A percentile compares a stretch with the other conserved stretches of the same genome.
Conservation (phyloP, 2,329 filamentous ascomycete genomes). For the Talaromyces sp. region DNA sequence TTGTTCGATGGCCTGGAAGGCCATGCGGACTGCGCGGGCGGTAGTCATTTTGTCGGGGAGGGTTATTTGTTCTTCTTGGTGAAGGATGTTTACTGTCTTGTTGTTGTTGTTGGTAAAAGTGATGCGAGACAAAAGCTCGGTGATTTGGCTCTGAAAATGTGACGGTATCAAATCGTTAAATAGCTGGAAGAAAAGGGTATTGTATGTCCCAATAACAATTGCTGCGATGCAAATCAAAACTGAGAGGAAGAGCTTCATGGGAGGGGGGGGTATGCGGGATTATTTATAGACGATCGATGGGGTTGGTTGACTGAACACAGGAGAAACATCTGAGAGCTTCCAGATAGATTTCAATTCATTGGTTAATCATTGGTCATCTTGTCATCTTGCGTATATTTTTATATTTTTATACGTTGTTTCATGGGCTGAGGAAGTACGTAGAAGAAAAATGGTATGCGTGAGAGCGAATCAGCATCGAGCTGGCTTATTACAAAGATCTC, state of each 20-base stretch:
- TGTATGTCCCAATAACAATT: conserved; percentile 22
- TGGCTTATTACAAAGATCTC: conserved; percentile 14
- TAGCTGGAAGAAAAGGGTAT: background rate
- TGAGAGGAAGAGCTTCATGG: conserved; percentile 35
- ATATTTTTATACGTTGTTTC: background rate
- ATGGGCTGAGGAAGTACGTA: background rate
- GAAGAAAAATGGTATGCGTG: background rate
- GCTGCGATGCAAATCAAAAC: conserved; percentile 36
- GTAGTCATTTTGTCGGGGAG: conserved; percentile 55
- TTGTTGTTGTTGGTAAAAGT: too few species aligned
- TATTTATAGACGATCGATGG: conserved; percentile 28
- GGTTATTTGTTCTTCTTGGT: conserved; percentile 1
- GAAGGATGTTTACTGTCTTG: background rate
- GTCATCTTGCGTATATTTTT: background rate
- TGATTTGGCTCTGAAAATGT: background rate
- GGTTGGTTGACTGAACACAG: conserved; percentile 18
- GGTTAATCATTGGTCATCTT: background rate
- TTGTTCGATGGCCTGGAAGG: conserved; percentile 79
- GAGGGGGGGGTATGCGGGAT: conserved; percentile 16
- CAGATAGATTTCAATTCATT: background rate
- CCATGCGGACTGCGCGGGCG: conserved; percentile 71
- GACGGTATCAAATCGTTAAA: background rate
- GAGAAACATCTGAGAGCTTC: conserved; percentile 17
- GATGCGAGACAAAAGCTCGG: background rate
- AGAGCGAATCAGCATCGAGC: background rate